Base-by-base conservation (phyloP, 371 early-diverging fungal species). In the Paraphysoderma sedebokerense region DNA sequence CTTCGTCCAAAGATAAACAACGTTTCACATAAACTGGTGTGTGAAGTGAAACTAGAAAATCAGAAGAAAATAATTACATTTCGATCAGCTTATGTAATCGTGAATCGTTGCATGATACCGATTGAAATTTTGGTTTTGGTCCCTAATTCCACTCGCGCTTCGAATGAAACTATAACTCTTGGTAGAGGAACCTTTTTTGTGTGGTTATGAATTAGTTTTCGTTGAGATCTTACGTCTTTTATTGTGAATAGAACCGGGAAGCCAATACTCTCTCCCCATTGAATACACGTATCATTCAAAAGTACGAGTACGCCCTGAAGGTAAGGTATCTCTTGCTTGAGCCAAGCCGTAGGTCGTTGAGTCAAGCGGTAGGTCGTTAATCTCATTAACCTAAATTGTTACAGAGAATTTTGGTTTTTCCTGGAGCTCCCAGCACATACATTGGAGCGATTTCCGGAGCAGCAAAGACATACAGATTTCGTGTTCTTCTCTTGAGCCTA, bases 61-160 rank as follows among this genome's bases (percentile, higher is more conserved):
- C 84, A 87, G 48, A 75, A 89, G 52, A 97, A 97, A 66, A 62
- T 81, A 29, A 92, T 97, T 1, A 88, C 87, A 0, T 80, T 97
- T 57, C 79, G 92, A 33, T 91, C 92, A 0, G 63, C 87, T 0
- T 61, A 88, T 19, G 71, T 81, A 5, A 62, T 92, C 8, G 77
- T 79, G 38, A 97, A 97, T 61, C 62, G 64, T 13, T 89, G 92
- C 0, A 58, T 74, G 7, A 50, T 88, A 20, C 70, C 81, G 0
- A 61, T 97, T 20, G 91, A 95, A 45, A 61, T 92, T 0, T 74
- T 78, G n/a, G n/a, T n/a, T n/a, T n/a, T n/a, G n/a, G n/a, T n/a
- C n/a, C n/a, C n/a, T n/a, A n/a, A n/a, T n/a, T n/a, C n/a, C n/a
- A n/a, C n/a, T n/a, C n/a, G n/a, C n/a, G n/a, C n/a, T n/a, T n/a